Evolutionary conservation across 2,329 filamentous ascomycete genomes (phyloP).

Genomic region (Fusarium odoratissimum): DNA sequence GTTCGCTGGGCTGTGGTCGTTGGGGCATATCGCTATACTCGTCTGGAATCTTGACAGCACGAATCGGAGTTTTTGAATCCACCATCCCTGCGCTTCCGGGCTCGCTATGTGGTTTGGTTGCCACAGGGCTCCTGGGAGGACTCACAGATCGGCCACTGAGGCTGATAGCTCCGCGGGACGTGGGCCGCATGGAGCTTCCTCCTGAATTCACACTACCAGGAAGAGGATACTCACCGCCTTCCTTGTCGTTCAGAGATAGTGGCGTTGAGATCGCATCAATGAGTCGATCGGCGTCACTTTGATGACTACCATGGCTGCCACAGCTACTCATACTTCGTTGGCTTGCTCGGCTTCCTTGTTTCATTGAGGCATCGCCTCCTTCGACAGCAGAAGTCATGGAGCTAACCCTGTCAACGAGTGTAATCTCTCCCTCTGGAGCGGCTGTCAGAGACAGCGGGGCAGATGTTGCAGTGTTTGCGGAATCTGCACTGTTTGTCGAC

Average conservation of each 20-base stretch:
- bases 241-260: slow-evolving; percentile 54
- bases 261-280: slow-evolving; percentile 78
- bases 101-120: slow-evolving; percentile 39
- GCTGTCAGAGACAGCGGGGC: slow-evolving; percentile 44
- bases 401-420: slow-evolving; percentile 66
- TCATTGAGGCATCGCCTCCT: slow-evolving; percentile 12
- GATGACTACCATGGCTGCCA: slow-evolving; percentile 60
- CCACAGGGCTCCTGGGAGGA: slow-evolving; percentile 17
- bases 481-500: slow-evolving; percentile 21
- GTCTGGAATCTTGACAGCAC: slow-evolving; percentile 61
- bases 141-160: slow-evolving; percentile 27
- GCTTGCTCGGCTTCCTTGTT: slow-evolving; percentile 37
- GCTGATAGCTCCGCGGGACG: slow-evolving; percentile 6
- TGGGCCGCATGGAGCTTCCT: slow-evolving; percentile 17
- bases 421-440: slow-evolving; percentile 64
- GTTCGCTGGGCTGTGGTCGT: slow-evolving; percentile 45
- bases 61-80: slow-evolving; percentile 59
- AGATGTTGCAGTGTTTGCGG: slow-evolving; percentile 36
- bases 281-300: slow-evolving; percentile 74
- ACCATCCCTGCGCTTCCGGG: slow-evolving; percentile 54
- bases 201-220: slow-evolving; percentile 20
- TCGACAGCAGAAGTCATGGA: slow-evolving; percentile 23
- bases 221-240: slow-evolving; percentile 48
- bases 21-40: slow-evolving; percentile 54
- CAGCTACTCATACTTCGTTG: slow-evolving; percentile 54